A percentile compares a stretch with the other conserved stretches of the same genome.
Conservation (phyloP, 768 basidiomycete genomes). For the Chalciporus pseudorubinellus region DNA sequence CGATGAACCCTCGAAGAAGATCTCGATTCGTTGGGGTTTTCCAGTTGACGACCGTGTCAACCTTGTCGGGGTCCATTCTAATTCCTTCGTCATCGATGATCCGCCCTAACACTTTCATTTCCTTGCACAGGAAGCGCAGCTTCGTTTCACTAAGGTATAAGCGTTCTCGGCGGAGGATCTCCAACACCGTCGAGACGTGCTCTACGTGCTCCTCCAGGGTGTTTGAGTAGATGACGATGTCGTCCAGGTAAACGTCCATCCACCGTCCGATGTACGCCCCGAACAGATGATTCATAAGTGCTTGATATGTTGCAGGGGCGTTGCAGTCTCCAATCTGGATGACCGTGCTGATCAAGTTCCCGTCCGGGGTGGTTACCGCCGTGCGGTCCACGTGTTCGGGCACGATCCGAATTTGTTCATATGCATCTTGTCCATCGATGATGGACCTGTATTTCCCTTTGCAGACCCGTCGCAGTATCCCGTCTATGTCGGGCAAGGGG, state of each 20-base stretch:
- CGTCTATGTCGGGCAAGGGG: constrained; percentile 20
- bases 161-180: constrained; percentile 31
- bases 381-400: constrained; percentile 26
- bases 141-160: constrained; percentile 38
- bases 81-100: constrained; percentile 38
- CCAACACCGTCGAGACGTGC: constrained; percentile 33
- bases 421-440: constrained; percentile 19
- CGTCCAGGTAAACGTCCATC: neutral
- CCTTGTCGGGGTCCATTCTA: constrained; percentile 42
- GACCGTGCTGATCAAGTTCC: constrained; percentile 33
- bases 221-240: constrained; percentile 10
- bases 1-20: neutral
- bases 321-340: constrained; percentile 32
- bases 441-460: neutral
- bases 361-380: constrained; percentile 37
- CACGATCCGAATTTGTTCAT: constrained; percentile 16
- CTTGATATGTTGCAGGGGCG: constrained; percentile 45
- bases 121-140: constrained; percentile 30
- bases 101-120: constrained; percentile 35
- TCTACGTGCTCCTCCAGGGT: constrained; percentile 28
- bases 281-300: neutral
- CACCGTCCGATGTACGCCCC: neutral
- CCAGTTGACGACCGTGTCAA: constrained; percentile 32
- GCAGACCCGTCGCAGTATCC: constrained; percentile 10
- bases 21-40: neutral